phyloP scores from a whole-genome alignment of 768 basidiomycete genomes.

The Galerina sulciceps region DNA sequence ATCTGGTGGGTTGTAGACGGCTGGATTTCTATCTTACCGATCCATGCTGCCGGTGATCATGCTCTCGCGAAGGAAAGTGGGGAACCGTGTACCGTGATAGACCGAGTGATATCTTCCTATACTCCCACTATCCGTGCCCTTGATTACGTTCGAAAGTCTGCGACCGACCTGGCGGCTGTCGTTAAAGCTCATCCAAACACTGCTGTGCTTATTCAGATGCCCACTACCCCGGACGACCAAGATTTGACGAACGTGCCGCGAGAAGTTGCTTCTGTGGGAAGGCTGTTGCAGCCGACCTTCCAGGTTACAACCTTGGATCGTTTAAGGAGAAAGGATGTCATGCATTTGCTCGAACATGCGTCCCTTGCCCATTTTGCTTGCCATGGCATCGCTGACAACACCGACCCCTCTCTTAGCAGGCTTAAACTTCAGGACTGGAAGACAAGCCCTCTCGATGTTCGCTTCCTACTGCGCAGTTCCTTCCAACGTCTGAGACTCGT shows the following conservation, averaged over 20 bases:
- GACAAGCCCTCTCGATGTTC: conserved; percentile 14
- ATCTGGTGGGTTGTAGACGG: conserved; percentile 21
- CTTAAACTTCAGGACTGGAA: conserved; percentile 20
- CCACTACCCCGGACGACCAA: conserved; percentile 18
- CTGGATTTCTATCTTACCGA: conserved; percentile 11
- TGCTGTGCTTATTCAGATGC: conserved; percentile 20
- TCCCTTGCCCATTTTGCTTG: conserved; percentile 27
- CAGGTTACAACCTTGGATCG: conserved; percentile 10
- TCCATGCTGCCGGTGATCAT: conserved; percentile 24
- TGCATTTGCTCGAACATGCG: neutral
- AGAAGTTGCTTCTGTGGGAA: conserved; percentile 11
- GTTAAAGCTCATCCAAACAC: conserved; percentile 2
- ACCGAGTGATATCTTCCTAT: conserved; percentile 19
- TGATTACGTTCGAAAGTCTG: conserved; percentile 10
- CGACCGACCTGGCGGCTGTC: neutral
- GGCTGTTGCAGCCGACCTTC: neutral
- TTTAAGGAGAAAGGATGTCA: conserved; percentile 11
- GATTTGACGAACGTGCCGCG: conserved; percentile 9
- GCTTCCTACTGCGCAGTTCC: conserved; percentile 19
- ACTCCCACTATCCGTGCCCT: conserved; percentile 21
- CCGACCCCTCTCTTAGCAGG: conserved; percentile 23
- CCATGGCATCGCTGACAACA: conserved; percentile 28
- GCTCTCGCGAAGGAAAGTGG: conserved; percentile 6
- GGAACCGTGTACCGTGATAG: conserved; percentile 16
- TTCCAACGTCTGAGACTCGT: conserved; percentile 26